Percentiles rank a stretch among this genome's conserved stretches.
Conservation (phyloP, 2,329 filamentous ascomycete genomes). For the Fusarium beomiforme region DNA sequence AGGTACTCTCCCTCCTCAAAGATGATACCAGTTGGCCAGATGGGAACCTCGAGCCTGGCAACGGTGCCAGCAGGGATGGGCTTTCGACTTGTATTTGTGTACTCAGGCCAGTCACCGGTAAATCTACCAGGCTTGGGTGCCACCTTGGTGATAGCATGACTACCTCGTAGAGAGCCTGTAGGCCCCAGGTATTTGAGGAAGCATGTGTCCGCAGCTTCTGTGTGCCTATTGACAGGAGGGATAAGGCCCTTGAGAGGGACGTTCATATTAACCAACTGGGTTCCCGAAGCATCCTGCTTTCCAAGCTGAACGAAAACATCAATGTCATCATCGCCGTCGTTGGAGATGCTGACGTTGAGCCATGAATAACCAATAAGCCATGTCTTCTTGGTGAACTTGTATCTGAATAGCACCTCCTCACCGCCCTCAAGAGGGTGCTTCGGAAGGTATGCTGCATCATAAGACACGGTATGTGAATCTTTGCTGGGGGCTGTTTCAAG, state of each 20-base stretch:
- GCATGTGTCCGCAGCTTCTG: background rate
- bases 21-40: background rate
- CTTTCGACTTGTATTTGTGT: background rate
- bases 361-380: background rate
- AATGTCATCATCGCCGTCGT: background rate
- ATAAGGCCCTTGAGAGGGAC: background rate
- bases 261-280: background rate
- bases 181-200: background rate
- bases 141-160: background rate
- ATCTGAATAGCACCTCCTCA: background rate
- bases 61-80: background rate
- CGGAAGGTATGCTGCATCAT: background rate
- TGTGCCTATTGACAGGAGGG: background rate
- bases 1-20: background rate
- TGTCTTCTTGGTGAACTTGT: background rate
- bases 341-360: background rate
- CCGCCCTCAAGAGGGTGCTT: background rate
- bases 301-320: background rate
- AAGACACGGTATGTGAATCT: background rate
- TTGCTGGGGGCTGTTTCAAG: background rate
- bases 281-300: background rate
- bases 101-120: background rate
- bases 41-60: background rate
- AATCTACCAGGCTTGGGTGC: background rate
- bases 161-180: background rate